Evolutionary conservation across 148 eudicot genomes (phyloP).

Genomic region (Tetragonia tetragonoides): DNA sequence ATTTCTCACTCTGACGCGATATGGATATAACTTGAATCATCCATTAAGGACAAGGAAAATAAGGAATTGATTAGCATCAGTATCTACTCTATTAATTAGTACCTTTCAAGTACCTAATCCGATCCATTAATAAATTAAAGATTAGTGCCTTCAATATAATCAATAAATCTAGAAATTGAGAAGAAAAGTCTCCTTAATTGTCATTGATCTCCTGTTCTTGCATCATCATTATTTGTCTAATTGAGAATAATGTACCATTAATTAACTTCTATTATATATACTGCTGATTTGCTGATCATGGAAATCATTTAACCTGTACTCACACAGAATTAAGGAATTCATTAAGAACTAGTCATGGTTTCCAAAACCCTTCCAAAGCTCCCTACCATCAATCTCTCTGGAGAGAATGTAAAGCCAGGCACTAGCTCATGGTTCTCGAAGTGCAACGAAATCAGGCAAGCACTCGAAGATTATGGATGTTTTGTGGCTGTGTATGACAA

Average conservation of each 20-base stretch:
- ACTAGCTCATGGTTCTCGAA: slow-evolving; percentile 37
- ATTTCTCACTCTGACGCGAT: no score
- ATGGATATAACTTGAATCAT: background rate
- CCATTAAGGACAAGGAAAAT: background rate
- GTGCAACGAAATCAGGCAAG: slow-evolving; percentile 32
- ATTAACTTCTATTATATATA: background rate
- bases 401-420: slow-evolving; percentile 26
- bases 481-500: slow-evolving; percentile 37
- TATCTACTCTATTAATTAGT: background rate
- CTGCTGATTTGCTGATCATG: background rate
- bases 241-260: background rate
- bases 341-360: slow-evolving; percentile 25
- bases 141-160: no score
- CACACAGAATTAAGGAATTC: no score
- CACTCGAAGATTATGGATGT: slow-evolving; percentile 56
- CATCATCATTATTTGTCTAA: slow-evolving; percentile 4
- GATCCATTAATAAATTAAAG: no score
- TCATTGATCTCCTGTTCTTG: background rate
- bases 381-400: slow-evolving; percentile 37
- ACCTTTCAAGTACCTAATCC: no score
- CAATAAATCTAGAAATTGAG: no score
- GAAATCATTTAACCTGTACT: no score
- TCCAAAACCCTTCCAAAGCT: slow-evolving; percentile 26
- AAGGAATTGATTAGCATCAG: no score
- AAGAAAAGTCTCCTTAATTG: no score